Base-by-base conservation (phyloP, 805 yeast genomes). In the Clavispora vitiphila region DNA sequence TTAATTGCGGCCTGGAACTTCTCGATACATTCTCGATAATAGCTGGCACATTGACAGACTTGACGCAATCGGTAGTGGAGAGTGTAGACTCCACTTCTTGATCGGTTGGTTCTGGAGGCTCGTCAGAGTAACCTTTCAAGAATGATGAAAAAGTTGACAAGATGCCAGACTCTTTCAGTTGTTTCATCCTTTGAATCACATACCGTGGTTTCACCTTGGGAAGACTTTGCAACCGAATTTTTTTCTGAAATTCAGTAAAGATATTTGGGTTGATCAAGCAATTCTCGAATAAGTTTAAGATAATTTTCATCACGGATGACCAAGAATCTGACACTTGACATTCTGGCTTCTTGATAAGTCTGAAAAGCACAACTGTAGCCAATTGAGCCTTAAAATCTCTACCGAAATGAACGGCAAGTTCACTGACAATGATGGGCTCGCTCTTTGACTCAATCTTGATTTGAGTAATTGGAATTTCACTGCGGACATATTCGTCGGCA, bases 101-200 rank as follows among this genome's bases (percentile, higher is more conserved):
- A 42, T 86, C 95, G 2, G 95, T 78, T 10, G 99, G 99, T 60
- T 91, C 98, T 0, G 84, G 82, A 3, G 86, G 80, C 40, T 87
- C 95, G 54, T 89, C 97, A 1, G 83, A 71, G 43, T 82, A 77
- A 15, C 97, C 93, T 48, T 93, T 86, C 62, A 93, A 75, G 55
- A 89, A 91, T 0, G 96, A 87, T 1, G 97, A 89, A 53, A 93
- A 82, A 0, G 98, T 86, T 0, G 96, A 86, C 41, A 93, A 77
- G n/a, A 93, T 57, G 2, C 98, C 88, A 9, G 72, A 72, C 25
- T 82, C 95, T 53, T 80, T 85, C 27, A 80, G 76, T 1, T 83
- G 81, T 37, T 79, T 79, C 1, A 77, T 66, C 53, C 82, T 75
- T 27, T 78, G 79, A 32, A 87, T 76, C 8, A 81, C 73, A 51